phyloP scores from a whole-genome alignment of 768 basidiomycete species.

The Clavaria fumosa region DNA sequence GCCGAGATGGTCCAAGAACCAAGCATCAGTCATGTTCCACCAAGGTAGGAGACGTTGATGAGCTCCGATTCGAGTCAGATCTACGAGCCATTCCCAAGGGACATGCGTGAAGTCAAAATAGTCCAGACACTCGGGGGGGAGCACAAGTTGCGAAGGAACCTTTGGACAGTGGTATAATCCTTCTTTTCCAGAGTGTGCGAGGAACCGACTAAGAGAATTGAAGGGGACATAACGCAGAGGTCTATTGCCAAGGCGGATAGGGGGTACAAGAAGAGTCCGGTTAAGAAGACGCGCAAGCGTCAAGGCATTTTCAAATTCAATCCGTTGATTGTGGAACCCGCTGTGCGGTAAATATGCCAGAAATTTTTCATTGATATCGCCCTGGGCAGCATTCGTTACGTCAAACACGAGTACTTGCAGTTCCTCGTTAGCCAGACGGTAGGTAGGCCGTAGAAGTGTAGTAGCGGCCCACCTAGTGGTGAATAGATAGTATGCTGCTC shows the following conservation, averaged over 20 bases:
- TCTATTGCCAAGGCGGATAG: conserved; percentile 46
- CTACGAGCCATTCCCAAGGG: conserved; percentile 57
- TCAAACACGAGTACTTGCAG: conserved; percentile 19
- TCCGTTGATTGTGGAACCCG: conserved; percentile 77
- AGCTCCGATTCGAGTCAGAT: conserved; percentile 26
- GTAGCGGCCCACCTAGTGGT: conserved; percentile 35
- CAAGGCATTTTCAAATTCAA: conserved; percentile 74
- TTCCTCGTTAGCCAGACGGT: conserved; percentile 18
- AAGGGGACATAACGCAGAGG: conserved; percentile 46
- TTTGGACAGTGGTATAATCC: conserved; percentile 36
- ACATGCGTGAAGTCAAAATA: conserved; percentile 47
- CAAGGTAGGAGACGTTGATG: conserved; percentile 31
- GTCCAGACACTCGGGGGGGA: conserved; percentile 42
- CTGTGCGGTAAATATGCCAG: conserved; percentile 72
- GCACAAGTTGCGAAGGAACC: conserved; percentile 19
- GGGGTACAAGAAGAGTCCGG: conserved; percentile 70
- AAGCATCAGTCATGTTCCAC: conserved; percentile 33
- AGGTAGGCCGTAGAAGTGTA: conserved; percentile 10
- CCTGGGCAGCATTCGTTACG: conserved; percentile 2
- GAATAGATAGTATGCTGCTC: conserved; percentile 47
- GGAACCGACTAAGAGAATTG: conserved; percentile 29
- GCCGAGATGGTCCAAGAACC: conserved; percentile 29
- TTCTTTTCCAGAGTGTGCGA: conserved; percentile 34
- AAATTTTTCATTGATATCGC: conserved; percentile 26
- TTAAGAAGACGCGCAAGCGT: conserved; percentile 53